phyloP scores from a whole-genome alignment of 805 yeast species.

The Cyberlindnera mississippiensis region DNA sequence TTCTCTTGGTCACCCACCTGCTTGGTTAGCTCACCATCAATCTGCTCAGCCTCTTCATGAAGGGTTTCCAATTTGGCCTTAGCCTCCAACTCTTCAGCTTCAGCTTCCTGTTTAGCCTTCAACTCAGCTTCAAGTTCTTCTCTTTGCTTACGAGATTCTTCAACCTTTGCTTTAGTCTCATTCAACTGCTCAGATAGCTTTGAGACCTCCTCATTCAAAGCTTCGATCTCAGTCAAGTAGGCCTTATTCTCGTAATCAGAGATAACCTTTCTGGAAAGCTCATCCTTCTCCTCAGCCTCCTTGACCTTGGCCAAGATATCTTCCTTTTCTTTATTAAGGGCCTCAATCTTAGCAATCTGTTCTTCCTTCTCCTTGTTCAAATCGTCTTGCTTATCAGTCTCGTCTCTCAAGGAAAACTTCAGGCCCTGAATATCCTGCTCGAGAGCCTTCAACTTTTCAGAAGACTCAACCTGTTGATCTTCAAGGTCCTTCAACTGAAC shows the following conservation, averaged over 20 bases:
- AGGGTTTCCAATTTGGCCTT: constrained; percentile 18
- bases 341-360: constrained; percentile 17
- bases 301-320: constrained; percentile 10
- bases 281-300: constrained; percentile 13
- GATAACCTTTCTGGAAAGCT: constrained; percentile 13
- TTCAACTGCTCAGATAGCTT: constrained; percentile 12
- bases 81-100: constrained; percentile 12
- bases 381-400: constrained; percentile 20
- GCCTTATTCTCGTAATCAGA: constrained; percentile 12
- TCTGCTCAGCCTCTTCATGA: constrained; percentile 16
- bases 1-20: constrained; percentile 13
- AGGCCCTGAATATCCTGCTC: constrained; percentile 18
- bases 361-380: constrained; percentile 13
- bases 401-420: constrained; percentile 16
- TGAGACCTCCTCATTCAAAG: constrained; percentile 18
- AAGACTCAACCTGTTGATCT: constrained; percentile 22
- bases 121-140: constrained; percentile 9
- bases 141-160: constrained; percentile 10
- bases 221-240: constrained; percentile 17
- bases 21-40: constrained; percentile 11
- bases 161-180: constrained; percentile 13
- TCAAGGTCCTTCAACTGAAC: constrained; percentile 24
- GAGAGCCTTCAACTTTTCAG: constrained; percentile 19
- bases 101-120: constrained; percentile 12
- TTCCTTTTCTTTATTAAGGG: constrained; percentile 20